Evolutionary conservation across 805 yeast species (phyloP).

Genomic region (Metschnikowia kunwiensis): DNA sequence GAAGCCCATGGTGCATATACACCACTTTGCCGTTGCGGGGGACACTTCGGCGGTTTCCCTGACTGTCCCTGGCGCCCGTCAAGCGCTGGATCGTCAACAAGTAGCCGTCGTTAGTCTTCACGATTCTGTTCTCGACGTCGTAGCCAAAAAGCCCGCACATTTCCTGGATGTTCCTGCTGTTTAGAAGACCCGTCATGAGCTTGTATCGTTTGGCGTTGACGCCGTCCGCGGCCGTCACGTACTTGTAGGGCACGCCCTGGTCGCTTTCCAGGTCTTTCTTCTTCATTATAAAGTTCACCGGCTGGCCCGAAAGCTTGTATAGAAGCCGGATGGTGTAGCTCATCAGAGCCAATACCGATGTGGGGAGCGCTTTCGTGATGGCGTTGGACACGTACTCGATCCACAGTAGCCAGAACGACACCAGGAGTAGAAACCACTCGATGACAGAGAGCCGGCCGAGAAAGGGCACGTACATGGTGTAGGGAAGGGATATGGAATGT

Average conservation of each 20-base stretch:
- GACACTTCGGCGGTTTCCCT: neutral
- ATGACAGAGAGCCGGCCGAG: constrained; percentile 41
- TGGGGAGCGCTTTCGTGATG: constrained; percentile 47
- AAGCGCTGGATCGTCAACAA: constrained; percentile 73
- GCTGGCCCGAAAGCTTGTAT: constrained; percentile 29
- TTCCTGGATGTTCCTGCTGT: constrained; percentile 55
- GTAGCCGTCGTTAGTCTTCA: constrained; percentile 74
- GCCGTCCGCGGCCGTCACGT: constrained; percentile 20
- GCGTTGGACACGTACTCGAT: constrained; percentile 45
- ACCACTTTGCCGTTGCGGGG: constrained; percentile 47
- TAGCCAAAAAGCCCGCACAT: constrained; percentile 71
- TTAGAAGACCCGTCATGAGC: constrained; percentile 38
- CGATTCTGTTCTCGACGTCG: constrained; percentile 70
- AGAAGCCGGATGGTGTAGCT: constrained; percentile 29
- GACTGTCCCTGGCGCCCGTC: constrained; percentile 25
- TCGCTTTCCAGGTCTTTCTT: constrained; percentile 9
- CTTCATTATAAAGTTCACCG: constrained; percentile 22
- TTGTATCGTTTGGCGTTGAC: constrained; percentile 24
- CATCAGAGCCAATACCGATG: constrained; percentile 33
- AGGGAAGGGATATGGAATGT: neutral
- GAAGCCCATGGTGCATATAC: constrained; percentile 86
- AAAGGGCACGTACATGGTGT: constrained; percentile 18
- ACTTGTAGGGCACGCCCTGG: constrained; percentile 22
- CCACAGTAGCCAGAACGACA: constrained; percentile 48
- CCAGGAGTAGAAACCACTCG: constrained; percentile 49